Conservation (phyloP, 805 yeast genomes). For the Myxozyma melibiosi region DNA sequence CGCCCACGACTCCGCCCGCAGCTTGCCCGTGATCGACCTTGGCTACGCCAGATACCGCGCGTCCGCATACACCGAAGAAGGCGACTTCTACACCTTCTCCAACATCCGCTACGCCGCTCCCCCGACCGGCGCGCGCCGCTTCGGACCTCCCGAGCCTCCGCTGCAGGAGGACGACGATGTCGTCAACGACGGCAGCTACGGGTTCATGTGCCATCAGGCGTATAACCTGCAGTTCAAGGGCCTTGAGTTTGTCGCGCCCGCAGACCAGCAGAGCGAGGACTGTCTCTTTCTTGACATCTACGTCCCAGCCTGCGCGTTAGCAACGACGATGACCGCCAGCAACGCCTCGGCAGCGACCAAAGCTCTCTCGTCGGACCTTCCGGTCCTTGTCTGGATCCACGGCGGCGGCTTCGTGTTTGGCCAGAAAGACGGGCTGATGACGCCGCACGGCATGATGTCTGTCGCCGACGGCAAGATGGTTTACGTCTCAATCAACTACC, state of each 20-base stretch:
- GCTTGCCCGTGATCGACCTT: slow-evolving; percentile 20
- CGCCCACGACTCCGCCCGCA: background rate
- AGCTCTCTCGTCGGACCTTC: background rate
- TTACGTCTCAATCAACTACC: slow-evolving; percentile 33
- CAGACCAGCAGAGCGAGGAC: slow-evolving; percentile 21
- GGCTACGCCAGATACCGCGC: slow-evolving; percentile 33
- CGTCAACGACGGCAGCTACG: slow-evolving; percentile 24
- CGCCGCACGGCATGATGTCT: slow-evolving; percentile 23
- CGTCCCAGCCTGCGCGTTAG: slow-evolving; percentile 21
- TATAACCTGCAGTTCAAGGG: slow-evolving; percentile 10
- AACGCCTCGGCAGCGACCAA: background rate
- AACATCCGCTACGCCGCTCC: slow-evolving; percentile 34
- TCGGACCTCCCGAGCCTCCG: slow-evolving; percentile 27
- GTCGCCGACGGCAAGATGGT: slow-evolving; percentile 22
- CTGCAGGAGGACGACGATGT: slow-evolving; percentile 11
- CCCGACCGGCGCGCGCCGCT: slow-evolving; percentile 27
- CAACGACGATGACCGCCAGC: background rate
- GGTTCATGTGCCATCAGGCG: slow-evolving; percentile 28
- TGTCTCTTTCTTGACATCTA: slow-evolving; percentile 32
- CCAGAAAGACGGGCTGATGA: slow-evolving; percentile 24
- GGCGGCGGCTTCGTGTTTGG: slow-evolving; percentile 35
- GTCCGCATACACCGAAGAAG: slow-evolving; percentile 8
- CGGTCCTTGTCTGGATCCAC: slow-evolving; percentile 33
- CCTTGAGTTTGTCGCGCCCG: slow-evolving; percentile 9
- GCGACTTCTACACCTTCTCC: slow-evolving; percentile 18